Percentiles rank a stretch among this genome's conserved stretches.
Conservation (phyloP, 768 basidiomycete genomes). For the Hericium erinaceus region DNA sequence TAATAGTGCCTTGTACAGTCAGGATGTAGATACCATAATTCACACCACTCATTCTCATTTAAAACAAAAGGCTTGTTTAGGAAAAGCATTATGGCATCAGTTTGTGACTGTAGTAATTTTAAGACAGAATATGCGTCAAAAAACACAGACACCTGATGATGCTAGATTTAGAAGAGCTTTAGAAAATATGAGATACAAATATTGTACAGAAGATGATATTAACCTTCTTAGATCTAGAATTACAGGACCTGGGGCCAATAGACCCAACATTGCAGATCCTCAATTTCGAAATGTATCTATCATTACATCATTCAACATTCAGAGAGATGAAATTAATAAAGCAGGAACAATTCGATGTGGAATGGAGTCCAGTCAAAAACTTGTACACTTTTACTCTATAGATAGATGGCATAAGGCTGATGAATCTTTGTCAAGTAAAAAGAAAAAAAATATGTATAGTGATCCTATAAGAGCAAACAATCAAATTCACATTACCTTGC, state of each 20-base stretch:
- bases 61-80: conserved; percentile 7
- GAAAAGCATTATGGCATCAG: conserved; percentile 13
- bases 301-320: conserved; percentile 28
- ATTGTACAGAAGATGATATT: conserved; percentile 30
- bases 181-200: conserved; percentile 30
- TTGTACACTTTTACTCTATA: conserved; percentile 22
- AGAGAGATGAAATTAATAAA: conserved; percentile 30
- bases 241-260: conserved; percentile 5
- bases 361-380: conserved; percentile 18
- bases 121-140: conserved; percentile 14
- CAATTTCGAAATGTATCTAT: conserved; percentile 27
- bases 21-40: neutral
- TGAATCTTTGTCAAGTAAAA: neutral
- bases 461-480: neutral
- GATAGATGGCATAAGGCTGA: neutral
- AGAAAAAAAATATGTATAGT: neutral
- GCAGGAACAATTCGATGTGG: conserved; percentile 24
- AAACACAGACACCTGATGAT: conserved; percentile 16
- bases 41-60: neutral
- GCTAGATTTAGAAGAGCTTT: conserved; percentile 21
- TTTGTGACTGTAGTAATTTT: conserved; percentile 14
- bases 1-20: conserved; percentile 15
- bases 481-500: neutral
- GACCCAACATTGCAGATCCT: conserved; percentile 7
- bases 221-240: conserved; percentile 23